phyloP scores from a whole-genome alignment of 1,139 yeast species.

The Pneumocystis sp. region DNA sequence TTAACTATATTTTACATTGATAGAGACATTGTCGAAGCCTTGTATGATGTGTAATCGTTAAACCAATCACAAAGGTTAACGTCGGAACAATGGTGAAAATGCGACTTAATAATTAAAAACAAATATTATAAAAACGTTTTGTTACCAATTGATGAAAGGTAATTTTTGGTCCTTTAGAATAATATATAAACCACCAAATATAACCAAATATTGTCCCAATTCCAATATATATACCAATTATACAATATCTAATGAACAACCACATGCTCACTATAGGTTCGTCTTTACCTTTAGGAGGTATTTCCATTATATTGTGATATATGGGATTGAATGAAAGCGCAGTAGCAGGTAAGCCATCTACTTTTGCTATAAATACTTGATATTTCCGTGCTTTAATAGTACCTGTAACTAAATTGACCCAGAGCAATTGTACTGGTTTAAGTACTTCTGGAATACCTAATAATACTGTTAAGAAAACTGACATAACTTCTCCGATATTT shows the following conservation, averaged over 20 bases:
- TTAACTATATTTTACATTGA: constrained; percentile 17
- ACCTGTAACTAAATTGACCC: constrained; percentile 25
- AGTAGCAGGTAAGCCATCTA: constrained; percentile 26
- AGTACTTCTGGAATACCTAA: constrained; percentile 36
- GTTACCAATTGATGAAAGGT: constrained; percentile 20
- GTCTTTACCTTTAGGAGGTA: constrained; percentile 23
- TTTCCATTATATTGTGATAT: constrained; percentile 22
- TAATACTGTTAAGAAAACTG: constrained; percentile 41
- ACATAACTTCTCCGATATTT: constrained; percentile 28
- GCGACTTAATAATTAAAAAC: constrained; percentile 15
- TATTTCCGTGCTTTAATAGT: background rate
- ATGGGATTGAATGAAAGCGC: constrained; percentile 27
- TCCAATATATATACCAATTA: constrained; percentile 30
- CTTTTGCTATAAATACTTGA: background rate
- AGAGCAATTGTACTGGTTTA: constrained; percentile 33
- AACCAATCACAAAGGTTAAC: constrained; percentile 26
- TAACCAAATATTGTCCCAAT: constrained; percentile 31
- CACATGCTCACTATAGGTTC: constrained; percentile 28
- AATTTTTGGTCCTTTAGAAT: constrained; percentile 26
- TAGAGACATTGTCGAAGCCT: constrained; percentile 29
- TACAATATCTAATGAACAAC: constrained; percentile 27
- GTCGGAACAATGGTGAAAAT: constrained; percentile 25
- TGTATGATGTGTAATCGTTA: constrained; percentile 18
- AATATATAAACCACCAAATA: constrained; percentile 28
- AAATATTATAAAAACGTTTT: background rate